phyloP scores from a whole-genome alignment of 2,329 filamentous ascomycete species.

The Diaporthe destruens region DNA sequence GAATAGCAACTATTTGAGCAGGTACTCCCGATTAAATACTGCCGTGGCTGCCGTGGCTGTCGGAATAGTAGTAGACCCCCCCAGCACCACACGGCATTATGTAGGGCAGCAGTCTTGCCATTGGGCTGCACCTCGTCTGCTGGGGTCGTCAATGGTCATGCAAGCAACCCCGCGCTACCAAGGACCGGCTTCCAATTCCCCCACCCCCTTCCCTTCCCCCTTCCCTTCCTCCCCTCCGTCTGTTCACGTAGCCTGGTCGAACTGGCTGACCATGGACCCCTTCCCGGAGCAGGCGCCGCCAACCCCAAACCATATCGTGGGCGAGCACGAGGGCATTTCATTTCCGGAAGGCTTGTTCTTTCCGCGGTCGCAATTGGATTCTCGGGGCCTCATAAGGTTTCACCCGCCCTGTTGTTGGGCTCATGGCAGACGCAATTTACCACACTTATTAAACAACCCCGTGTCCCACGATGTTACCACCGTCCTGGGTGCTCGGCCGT shows the following conservation, averaged over 20 bases:
- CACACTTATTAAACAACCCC: too few species aligned
- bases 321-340: conserved; percentile 19
- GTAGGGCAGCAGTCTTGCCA: conserved; percentile 27
- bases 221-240: background rate
- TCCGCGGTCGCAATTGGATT: conserved; percentile 27
- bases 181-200: background rate
- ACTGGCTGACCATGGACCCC: background rate
- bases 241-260: background rate
- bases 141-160: conserved; percentile 23
- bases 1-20: conserved; percentile 7
- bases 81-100: conserved; percentile 13
- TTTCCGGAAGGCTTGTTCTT: conserved; percentile 27
- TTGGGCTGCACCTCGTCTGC: conserved; percentile 27
- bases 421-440: background rate
- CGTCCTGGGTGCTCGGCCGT: background rate
- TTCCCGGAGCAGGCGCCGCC: background rate
- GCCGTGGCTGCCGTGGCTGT: background rate
- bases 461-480: conserved; percentile 9
- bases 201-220: background rate
- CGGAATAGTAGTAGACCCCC: too few species aligned
- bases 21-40: background rate
- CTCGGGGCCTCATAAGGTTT: conserved; percentile 13
- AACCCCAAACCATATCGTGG: conserved; percentile 4
- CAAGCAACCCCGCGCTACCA: conserved; percentile 31
- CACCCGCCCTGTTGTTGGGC: conserved; percentile 6